Evolutionary conservation across 805 yeast genomes (phyloP).

Genomic region (Wickerhamiella bombiphila): DNA sequence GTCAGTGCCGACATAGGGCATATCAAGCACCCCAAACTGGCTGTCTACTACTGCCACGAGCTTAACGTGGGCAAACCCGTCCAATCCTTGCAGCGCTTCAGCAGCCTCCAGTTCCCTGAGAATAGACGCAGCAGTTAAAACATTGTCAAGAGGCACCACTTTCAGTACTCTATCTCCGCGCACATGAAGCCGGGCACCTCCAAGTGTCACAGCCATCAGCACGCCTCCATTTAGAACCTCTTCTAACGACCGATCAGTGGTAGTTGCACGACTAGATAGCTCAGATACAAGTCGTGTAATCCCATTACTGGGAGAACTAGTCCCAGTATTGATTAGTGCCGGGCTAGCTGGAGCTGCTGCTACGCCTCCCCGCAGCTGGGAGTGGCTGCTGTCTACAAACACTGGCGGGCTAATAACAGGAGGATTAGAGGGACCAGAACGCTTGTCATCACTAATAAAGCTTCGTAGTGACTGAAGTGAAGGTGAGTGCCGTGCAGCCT

Average conservation of each 20-base stretch:
- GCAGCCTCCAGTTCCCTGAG: constrained; percentile 34
- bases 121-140: constrained; percentile 30
- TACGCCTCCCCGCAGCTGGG: constrained; percentile 34
- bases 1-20: constrained; percentile 27
- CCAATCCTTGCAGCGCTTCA: constrained; percentile 31
- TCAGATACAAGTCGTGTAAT: constrained; percentile 27
- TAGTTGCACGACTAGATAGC: constrained; percentile 14
- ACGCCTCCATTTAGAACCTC: constrained; percentile 20
- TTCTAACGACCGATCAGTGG: constrained; percentile 20
- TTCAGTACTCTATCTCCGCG: constrained; percentile 25
- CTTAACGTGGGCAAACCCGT: constrained; percentile 24
- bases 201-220: constrained; percentile 28
- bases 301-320: constrained; percentile 25
- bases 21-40: constrained; percentile 23
- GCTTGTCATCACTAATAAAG: background rate
- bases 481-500: no score
- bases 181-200: constrained; percentile 35
- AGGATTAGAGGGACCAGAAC: background rate
- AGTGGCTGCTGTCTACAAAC: constrained; percentile 11
- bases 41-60: constrained; percentile 24
- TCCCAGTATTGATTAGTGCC: constrained; percentile 11
- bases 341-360: constrained; percentile 25
- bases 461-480: background rate
- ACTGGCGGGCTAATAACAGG: background rate
- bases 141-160: constrained; percentile 31